Evolutionary conservation across 257 asterid genomes (phyloP), one percentile per base, ranked within the genome.

Genomic region (Solanum ossicruentum): DNA sequence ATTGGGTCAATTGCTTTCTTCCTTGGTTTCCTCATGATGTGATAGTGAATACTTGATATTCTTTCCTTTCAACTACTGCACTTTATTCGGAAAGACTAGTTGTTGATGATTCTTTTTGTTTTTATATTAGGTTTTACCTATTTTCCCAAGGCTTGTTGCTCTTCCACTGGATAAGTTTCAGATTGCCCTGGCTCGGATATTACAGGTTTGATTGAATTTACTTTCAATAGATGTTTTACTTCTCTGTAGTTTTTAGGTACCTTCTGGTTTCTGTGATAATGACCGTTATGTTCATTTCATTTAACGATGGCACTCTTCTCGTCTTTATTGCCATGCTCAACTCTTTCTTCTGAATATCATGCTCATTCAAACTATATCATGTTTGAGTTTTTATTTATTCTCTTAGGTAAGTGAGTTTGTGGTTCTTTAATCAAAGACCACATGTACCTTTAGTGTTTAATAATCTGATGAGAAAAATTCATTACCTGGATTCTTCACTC

Each of bases 131-230:
- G 99, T 97, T 83, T 88, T 97, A 84, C 97, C 97, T 54, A 91
- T 97, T 83, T 95, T 97, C 75, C 98, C 99, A 81, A 95, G 89
- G 89, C 97, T 97, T 81, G 95, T 95, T 73, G 92, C 93, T 89
- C 98, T 97, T 84, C 98, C 98, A 17, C 86, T 91, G 89, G 93
- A 93, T 87, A 94, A 95, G 93, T 95, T 97, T 90, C 99, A 97
- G 93, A 91, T 88, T 80, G 99, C 99, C 56, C 91, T 97, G 84
- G 99, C 98, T 89, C 98, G 94, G 91, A 93, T 95, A 86, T 91
- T 97, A 83, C 98, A 95, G 98, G 99, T 94, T 84, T 77, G 83
- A 28, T 75, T 84, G 73, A 36, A 83, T 71, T 43, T 83, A 82
- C 58, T 45, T 5, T 78, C 61, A 15, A 45, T 45, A 41, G 39